Base-by-base conservation (phyloP, 768 basidiomycete species). In the Hericium coralloides region DNA sequence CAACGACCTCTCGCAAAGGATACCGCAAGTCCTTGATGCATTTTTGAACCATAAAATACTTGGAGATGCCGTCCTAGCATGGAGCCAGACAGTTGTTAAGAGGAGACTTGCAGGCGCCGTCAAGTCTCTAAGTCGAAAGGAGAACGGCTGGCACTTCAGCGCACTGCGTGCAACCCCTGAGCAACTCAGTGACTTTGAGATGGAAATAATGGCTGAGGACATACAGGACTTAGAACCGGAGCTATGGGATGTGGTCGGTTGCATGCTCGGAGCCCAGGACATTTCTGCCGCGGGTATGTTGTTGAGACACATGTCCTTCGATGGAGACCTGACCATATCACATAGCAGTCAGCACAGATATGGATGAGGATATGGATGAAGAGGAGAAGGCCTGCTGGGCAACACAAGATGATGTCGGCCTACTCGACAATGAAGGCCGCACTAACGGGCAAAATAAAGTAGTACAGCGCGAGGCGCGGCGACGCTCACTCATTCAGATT, bases 91-190 rank as follows among this genome's bases (percentile, higher is more conserved):
- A 41, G 14, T 18, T 15, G 14, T 12, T 6, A 4, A 14, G 18
- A 5, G 6, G 5, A 41, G 18, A 41, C 18, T 41, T 2, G 6
- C 15, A 1, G 69, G 73, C 1, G 60, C 68, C 2, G 49, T 49
- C 18, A 22, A 20, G 20, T 17, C n/a, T 8, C 22, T 49, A 8
- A 26, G n/a, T 15, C 18, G 14, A 4, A 20, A 22, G 23, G 49
- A 49, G 38, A 57, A 52, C 4, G n/a, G 45, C 4, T 53, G 51
- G 51, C 51, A 53, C 36, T 57, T 57, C 20, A 18, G 12, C 12
- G 56, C 56, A 3, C 10, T 43, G 23, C 43, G 25, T 18, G 56
- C 56, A 9, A 12, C 39, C 6, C 31, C 56, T 18, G 26, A 47
- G 18, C 38, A 57, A 14, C 17, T 57, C 17, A 31, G 23, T 15